Base-by-base conservation (phyloP, 2,329 filamentous ascomycete genomes). In the Dothistroma septosporum region DNA sequence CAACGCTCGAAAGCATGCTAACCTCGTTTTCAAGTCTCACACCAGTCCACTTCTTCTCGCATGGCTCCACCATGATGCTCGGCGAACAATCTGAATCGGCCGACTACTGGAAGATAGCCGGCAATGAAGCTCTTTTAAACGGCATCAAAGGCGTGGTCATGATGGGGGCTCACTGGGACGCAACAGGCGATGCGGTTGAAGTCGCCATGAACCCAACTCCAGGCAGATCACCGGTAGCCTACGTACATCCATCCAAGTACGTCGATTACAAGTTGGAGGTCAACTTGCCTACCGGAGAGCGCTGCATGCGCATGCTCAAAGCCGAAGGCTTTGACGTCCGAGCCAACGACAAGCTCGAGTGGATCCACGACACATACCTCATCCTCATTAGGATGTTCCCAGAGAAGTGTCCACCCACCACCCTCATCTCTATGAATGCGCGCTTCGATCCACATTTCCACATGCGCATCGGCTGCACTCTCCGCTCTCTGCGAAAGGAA, bases 31-130 rank as follows among this genome's bases (percentile, higher is more conserved):
- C 50, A 64, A 61, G 60, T 47, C 60, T 66, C 24, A 81, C 84
- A 6, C 85, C 85, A 1, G 84, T 87, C 0, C 83, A 87, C 70
- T 84, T 87, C 75, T 88, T 88, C 74, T 87, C 85, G 2, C 86
- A 89, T 80, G 86, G 87, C 69, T 87, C 85, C 14, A 88, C 86
- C 44, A 88, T 87, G 85, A 89, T 88, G 86, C 75, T 88, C 14
- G 86, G 85, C 37, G 86, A 88, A 69, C 81, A 87, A 66, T 84
- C 82, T 14, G 72, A 76, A 1, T 86, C 85, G 0, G 85, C 85
- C 11, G 78, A 79, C 21, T 88, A 87, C 74, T 88, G 86, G 87
- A 86, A 87, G 70, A 78, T 81, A 63, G 83, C 82, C 66, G 86
- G 87, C 53, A 84, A 88, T 64, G 83, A 83, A 62, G 86, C 86